phyloP scores from a whole-genome alignment of 345 rosid species.

The Rhodamnia argentea region DNA sequence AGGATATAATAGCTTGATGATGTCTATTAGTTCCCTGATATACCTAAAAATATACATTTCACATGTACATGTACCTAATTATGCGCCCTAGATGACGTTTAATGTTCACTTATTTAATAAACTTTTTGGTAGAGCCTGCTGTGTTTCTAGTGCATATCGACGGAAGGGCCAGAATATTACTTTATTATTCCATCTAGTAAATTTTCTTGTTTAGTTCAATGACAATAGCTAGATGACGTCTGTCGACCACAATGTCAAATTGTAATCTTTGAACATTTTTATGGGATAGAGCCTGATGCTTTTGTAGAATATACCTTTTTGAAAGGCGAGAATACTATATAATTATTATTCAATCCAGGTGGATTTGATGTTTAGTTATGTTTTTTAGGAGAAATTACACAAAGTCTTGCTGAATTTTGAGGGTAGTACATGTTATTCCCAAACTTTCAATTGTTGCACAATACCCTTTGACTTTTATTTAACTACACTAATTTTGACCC shows the following conservation, averaged over 20 bases:
- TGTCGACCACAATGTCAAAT: not conserved
- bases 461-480: not conserved
- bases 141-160: not conserved
- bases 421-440: not conserved
- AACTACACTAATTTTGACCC: not conserved
- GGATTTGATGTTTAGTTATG: not conserved
- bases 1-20: not conserved
- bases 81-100: not conserved
- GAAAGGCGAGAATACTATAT: not conserved
- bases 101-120: not conserved
- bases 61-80: not conserved
- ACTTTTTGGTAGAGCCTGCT: not conserved
- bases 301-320: no score
- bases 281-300: no score
- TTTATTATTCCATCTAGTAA: not conserved
- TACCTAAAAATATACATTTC: not conserved
- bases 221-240: not conserved
- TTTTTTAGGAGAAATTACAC: not conserved
- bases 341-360: not conserved
- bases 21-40: not conserved
- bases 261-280: not conserved
- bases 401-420: not conserved
- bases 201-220: not conserved
- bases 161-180: not conserved
- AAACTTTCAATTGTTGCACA: not conserved